Conservation (phyloP, 345 rosid genomes). For the Brassica rapa region DNA sequence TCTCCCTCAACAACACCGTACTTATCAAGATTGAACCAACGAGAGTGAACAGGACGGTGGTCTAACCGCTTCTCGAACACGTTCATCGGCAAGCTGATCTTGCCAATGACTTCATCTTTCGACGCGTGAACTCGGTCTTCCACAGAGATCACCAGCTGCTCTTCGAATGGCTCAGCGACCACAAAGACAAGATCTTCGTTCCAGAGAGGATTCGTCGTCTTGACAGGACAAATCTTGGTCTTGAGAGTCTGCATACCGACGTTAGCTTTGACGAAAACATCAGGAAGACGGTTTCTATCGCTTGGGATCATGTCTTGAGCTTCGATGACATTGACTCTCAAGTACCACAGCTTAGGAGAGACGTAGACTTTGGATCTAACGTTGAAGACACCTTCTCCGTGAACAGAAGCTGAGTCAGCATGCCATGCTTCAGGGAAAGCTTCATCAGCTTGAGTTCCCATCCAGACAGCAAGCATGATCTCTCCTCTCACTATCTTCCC, state of each 20-base stretch:
- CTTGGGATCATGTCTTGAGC: constrained; percentile 79
- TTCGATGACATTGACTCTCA: constrained; percentile 80
- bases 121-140: constrained; percentile 69
- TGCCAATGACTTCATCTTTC: constrained; percentile 72
- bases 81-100: constrained; percentile 54
- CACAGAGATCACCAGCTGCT: constrained; percentile 61
- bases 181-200: constrained; percentile 90
- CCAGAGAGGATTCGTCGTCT: constrained; percentile 65
- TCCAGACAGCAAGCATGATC: constrained; percentile 91
- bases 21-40: constrained; percentile 87
- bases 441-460: constrained; percentile 96
- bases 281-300: constrained; percentile 65
- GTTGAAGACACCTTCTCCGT: constrained; percentile 66
- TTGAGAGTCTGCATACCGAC: constrained; percentile 78
- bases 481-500: constrained; percentile 77
- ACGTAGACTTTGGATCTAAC: constrained; percentile 77
- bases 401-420: constrained; percentile 65
- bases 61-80: constrained; percentile 77
- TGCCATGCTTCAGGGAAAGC: constrained; percentile 90
- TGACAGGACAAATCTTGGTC: constrained; percentile 53
- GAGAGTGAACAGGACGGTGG: constrained; percentile 78
- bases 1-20: constrained; percentile 74
- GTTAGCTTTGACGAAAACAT: constrained; percentile 69
- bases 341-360: constrained; percentile 87
- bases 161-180: constrained; percentile 94